Base-by-base conservation (phyloP, 2,329 filamentous ascomycete genomes). In the Colletotrichum eremochloae region DNA sequence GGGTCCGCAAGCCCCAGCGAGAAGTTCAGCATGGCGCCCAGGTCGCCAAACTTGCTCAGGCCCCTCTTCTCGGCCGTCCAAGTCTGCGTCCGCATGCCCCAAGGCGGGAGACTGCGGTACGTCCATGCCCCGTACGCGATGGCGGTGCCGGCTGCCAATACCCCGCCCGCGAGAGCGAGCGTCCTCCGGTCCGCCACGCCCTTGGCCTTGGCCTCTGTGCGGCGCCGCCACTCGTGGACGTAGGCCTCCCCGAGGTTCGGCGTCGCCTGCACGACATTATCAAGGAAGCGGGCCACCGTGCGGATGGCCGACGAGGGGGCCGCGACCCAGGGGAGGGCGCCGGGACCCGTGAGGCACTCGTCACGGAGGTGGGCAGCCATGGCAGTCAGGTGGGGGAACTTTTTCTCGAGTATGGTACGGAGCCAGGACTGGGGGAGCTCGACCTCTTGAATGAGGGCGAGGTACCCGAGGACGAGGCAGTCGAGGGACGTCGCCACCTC, bases 401-500 rank as follows among this genome's bases (percentile, higher is more conserved):
- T 77, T 58, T 74, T 74, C 29, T 68, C 72, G 48, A 83, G 74
- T 48, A 76, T 76, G 3, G 68, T 75, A 8, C 75, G 76, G 2
- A 87, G 78, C 77, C 84, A 86, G 64, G 85, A 82, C 63, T 82
- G 82, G 3, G 86, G 86, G 4, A 87, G 85, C 15, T 81, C 77
- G 9, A 82, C 81, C 65, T 85, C 82, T 31, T 92, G 84, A 84
- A 96, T 93, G 62, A 98, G 83, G 2, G 90, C 87, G 46, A 98
- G 84, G 79, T 97, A 97, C 14, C 92, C 96, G 77, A 94, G 89
- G 0, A 90, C 91, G 58, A 98, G 81, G 79, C 94, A 97, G 81
- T 98, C 95, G 33, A 97, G 82, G 67, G 88, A 90, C 2, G 89
- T 90, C 0, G 89, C 86, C n/a, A 68, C 67, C 7, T 74, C 74